Evolutionary conservation across 768 basidiomycete species (phyloP), one percentile per base, ranked within the genome.

Genomic region (Mrakia frigida): DNA sequence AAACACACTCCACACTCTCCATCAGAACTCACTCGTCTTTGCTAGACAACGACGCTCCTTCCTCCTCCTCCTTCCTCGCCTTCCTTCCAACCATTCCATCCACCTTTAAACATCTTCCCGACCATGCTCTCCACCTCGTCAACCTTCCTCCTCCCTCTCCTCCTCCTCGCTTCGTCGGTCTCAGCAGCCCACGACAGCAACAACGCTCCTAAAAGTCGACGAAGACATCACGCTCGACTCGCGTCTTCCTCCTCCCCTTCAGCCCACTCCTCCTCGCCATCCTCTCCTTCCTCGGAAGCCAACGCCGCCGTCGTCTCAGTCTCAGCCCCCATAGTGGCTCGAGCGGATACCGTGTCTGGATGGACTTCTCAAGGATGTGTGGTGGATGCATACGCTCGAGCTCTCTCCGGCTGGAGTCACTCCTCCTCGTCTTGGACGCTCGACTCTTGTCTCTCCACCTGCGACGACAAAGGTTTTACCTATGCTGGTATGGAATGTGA

Each of bases 401-500:
- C 41, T 18, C 56, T 75, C 10, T 31, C 67, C 6, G 74, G 69
- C 31, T 61, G n/a, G 23, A 11, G 21, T 11, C 41, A 39, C 28
- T 31, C 33, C 11, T 25, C 43, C 23, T 52, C 39, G 25, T 41
- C 13, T 37, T 70, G 68, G 74, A 75, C 74, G 37, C 53, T 39
- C 28, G 53, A 41, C 1, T 35, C n/a, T 2, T 75, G 74, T 53
- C 13, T 50, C 33, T 1, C 67, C 0, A 33, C 23, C 6, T 75
- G 74, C 69, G 68, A 37, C 68, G 14, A 39, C 5, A 56, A 46
- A 33, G 74, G 74, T 1, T 75, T 28, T 53, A 43, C 41, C 0
- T 70, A 70, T 41, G 74, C 28, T 16, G 74, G 74, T 2, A 25
- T 75, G 31, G 74, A 75, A 33, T 75, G 74, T 75, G 68, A 59